Conservation (phyloP, 129 eudicot species). For the Apium graveolens region DNA sequence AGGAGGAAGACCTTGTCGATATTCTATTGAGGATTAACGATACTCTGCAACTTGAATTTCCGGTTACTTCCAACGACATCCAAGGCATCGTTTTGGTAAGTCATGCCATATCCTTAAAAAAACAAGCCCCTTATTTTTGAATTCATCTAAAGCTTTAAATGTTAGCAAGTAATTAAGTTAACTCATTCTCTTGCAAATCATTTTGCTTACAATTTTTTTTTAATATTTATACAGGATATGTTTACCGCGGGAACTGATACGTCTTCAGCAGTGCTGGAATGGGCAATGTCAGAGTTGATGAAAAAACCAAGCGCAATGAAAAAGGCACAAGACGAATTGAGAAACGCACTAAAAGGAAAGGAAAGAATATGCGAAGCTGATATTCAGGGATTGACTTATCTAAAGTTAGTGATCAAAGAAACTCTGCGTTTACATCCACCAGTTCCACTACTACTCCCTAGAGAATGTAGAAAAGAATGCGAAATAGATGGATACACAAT, state of each 20-base stretch:
- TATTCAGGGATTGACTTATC: neutral
- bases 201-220: neutral
- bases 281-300: conserved; percentile 1
- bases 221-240: neutral
- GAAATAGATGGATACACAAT: neutral
- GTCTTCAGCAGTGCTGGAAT: conserved; percentile 3
- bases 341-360: neutral
- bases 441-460: neutral
- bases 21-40: neutral
- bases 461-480: neutral
- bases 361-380: neutral
- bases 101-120: neutral
- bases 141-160: neutral
- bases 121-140: neutral
- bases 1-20: neutral
- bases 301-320: neutral
- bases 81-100: neutral
- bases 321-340: neutral
- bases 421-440: neutral
- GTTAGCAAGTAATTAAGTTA: too few species aligned
- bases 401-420: conserved; percentile 2
- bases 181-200: neutral
- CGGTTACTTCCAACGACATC: conserved; percentile 1
- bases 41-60: neutral
- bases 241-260: conserved; percentile 1